Base-by-base conservation (phyloP, 1,284 basidiomycete species). In the Trichosporon coremiiforme region DNA sequence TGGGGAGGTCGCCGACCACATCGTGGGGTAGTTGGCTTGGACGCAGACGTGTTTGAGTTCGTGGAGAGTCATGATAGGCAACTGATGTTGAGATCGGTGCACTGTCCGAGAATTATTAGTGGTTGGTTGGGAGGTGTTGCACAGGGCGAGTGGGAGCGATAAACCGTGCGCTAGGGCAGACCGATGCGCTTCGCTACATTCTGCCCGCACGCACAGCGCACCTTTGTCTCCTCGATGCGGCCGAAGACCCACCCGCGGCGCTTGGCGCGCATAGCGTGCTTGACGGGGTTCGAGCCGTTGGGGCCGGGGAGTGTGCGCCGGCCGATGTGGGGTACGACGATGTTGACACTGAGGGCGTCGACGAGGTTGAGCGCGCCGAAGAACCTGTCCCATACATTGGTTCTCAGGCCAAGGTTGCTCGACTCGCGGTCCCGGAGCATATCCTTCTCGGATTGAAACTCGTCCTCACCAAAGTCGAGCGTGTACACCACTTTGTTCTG, bases 311-410 rank as follows among this genome's bases (percentile, higher is more conserved):
- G 15, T 15, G 57, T 33, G 15, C 29, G 12, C 17, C 57, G 57
- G 29, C 57, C 57, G 29, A 17, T 8, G 29, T 62, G 57, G 10
- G 57, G 57, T 17, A 62, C 57, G 57, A 62, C 22, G 57, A 62
- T n/a, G 17, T 62, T 62, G 57, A 62, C 57, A 17, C 31, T 62
- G 29, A 62, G 5, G 17, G 57, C 57, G 31, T 62, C 57, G 12
- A 62, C 57, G 57, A 62, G 29, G 57, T 62, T 62, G 29, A 62
- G 57, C 17, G 57, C 57, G 57, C 31, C 31, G 57, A 62, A 62
- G 57, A 62, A 35, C 7, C 57, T 31, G 57, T 62, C 17, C 57
- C 57, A 62, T 25, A 25, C 25, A 25, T 25, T 25, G 25, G 25
- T 25, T 25, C 25, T 25, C 25, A 25, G 25, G 25, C 25, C 25